Percentiles rank a stretch among this genome's conserved stretches.
These are phyloP conservation scores for Martensiomyces pterosporus DNA, from an alignment of 192 early-diverging fungal genomes.

Conservation along the genomic window DNA sequence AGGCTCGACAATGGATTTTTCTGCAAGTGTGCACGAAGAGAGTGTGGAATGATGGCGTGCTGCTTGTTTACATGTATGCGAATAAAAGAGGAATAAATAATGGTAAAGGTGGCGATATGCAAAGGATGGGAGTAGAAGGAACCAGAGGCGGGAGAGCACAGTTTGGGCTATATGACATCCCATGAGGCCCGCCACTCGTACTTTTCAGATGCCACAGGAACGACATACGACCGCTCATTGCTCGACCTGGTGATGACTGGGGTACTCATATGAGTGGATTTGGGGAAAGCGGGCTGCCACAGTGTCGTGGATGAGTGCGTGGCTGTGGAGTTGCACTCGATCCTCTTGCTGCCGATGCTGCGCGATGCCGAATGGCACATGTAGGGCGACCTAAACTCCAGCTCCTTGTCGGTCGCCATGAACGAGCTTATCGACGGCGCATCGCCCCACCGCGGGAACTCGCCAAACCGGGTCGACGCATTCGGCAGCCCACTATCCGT, in stretches of 20 bases:
- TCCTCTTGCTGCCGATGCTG: not conserved
- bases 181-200: conserved; percentile 26
- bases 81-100: too few relatives aligned
- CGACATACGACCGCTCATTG: not conserved
- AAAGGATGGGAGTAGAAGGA: too few relatives aligned
- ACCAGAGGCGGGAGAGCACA: too few relatives aligned
- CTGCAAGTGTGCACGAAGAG: too few relatives aligned
- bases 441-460: conserved; percentile 19
- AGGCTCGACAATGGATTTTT: too few relatives aligned
- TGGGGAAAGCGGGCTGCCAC: not conserved
- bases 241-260: not conserved
- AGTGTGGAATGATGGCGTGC: too few relatives aligned
- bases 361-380: conserved; percentile 4
- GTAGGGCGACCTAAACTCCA: not conserved
- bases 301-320: not conserved
- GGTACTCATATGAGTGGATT: not conserved
- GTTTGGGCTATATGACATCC: conserved; percentile 36
- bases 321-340: not conserved
- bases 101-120: too few relatives aligned
- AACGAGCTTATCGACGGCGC: conserved; percentile 9
- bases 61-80: too few relatives aligned
- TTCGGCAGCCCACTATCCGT: not conserved
- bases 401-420: not conserved
- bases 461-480: not conserved
- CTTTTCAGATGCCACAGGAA: not conserved